Conservation (phyloP, 164 flowering plant genomes). For the Chimonanthus praecox region DNA sequence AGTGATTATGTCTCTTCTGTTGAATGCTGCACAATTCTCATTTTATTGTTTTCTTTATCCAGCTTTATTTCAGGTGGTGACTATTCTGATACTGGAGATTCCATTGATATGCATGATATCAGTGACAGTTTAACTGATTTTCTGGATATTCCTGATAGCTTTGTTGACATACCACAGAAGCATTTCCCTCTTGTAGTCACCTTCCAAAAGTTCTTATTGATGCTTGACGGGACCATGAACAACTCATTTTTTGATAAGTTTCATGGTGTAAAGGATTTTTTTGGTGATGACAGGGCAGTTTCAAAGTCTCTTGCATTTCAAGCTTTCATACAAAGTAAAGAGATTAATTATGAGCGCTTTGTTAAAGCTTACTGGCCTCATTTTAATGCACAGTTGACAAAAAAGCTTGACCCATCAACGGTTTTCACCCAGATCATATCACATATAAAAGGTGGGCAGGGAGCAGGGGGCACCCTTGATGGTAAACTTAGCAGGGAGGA, state of each 20-base stretch:
- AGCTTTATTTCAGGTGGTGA: constrained; percentile 39
- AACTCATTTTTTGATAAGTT: constrained; percentile 59
- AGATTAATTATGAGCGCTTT: constrained; percentile 57
- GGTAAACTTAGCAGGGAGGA: constrained; percentile 37
- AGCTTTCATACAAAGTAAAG: constrained; percentile 39
- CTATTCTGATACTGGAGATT: constrained; percentile 13
- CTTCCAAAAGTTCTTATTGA: constrained; percentile 63
- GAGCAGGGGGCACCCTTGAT: constrained; percentile 21
- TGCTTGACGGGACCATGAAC: constrained; percentile 70
- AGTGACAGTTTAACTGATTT: constrained; percentile 35
- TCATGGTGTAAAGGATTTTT: constrained; percentile 18
- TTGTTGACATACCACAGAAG: constrained; percentile 33
- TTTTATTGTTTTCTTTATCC: constrained; percentile 12
- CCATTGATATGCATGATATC: constrained; percentile 31
- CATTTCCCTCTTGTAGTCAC: constrained; percentile 68
- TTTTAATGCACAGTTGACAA: constrained; percentile 44
- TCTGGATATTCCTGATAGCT: constrained; percentile 51
- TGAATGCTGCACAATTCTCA: background rate
- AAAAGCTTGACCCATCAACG: constrained; percentile 52
- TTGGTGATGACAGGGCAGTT: constrained; percentile 9
- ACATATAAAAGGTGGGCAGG: constrained; percentile 61
- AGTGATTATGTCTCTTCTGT: background rate
- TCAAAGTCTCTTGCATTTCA: constrained; percentile 41
- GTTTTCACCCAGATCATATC: constrained; percentile 76
- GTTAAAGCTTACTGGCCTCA: constrained; percentile 66